Conservation (phyloP, 129 eudicot species). For the Apium graveolens region DNA sequence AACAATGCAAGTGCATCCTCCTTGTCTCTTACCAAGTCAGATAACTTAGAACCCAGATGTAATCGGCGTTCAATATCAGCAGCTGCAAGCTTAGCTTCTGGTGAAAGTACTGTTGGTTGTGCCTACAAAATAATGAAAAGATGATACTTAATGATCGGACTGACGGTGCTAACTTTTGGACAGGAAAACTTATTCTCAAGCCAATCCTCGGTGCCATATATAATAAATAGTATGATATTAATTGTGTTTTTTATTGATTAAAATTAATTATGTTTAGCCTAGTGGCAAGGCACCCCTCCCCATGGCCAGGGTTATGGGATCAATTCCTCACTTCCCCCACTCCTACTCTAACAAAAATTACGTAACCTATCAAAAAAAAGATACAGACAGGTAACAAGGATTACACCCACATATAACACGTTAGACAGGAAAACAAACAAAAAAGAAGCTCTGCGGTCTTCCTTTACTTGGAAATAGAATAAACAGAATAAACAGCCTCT, state of each 20-base stretch:
- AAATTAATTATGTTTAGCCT: not conserved
- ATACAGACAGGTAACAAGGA: not conserved
- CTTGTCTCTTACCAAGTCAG: slow-evolving; percentile 48
- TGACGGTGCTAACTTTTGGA: not conserved
- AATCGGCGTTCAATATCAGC: slow-evolving; percentile 58
- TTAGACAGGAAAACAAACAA: not conserved
- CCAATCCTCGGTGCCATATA: not conserved
- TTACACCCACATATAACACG: not conserved
- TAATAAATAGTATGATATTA: not conserved
- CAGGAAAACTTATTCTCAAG: not conserved
- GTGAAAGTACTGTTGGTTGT: slow-evolving; percentile 44
- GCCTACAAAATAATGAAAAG: slow-evolving; percentile 29
- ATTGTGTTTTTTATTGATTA: not conserved
- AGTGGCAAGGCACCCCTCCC: not conserved
- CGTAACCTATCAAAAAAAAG: not conserved
- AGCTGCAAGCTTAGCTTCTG: slow-evolving; percentile 83
- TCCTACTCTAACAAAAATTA: not conserved
- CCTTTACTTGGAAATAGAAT: not conserved
- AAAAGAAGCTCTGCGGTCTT: not conserved
- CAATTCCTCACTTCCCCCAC: not conserved
- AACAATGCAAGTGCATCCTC: slow-evolving; percentile 63
- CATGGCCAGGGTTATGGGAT: not conserved
- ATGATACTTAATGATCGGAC: slow-evolving; percentile 1
- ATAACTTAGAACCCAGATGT: slow-evolving; percentile 75
- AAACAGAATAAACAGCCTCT: not conserved